Percentiles rank a stretch among this genome's conserved stretches.
These are phyloP conservation scores for Ceratobasidium papillatum DNA, from an alignment of 1,284 basidiomycete genomes.

Conservation along the genomic window DNA sequence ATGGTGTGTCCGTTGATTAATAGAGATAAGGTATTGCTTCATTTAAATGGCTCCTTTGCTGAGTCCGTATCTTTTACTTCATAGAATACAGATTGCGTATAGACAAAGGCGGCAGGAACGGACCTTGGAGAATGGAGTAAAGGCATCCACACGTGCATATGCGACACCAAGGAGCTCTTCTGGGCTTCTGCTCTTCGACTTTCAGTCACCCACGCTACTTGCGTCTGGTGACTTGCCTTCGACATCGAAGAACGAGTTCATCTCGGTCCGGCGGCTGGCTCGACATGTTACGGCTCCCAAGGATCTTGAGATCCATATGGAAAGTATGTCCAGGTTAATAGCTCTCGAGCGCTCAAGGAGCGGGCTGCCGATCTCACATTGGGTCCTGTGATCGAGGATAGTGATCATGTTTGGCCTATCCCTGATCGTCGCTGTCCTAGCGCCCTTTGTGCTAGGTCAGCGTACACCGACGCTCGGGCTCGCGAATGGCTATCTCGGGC, in stretches of 20 bases:
- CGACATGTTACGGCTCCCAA: too few relatives aligned
- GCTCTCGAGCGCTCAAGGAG: not conserved
- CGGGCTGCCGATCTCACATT: not conserved
- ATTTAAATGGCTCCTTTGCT: not conserved
- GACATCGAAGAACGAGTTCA: not conserved
- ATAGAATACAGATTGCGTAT: not conserved
- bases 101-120: not conserved
- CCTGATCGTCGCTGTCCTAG: slow-evolving; percentile 5
- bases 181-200: not conserved
- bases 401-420: not conserved
- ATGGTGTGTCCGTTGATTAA: not conserved
- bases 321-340: slow-evolving; percentile 29
- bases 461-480: slow-evolving; percentile 21
- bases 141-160: not conserved
- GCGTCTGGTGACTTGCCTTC: not conserved
- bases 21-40: not conserved
- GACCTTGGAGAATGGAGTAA: not conserved
- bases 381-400: not conserved
- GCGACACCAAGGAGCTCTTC: not conserved
- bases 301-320: slow-evolving; percentile 19
- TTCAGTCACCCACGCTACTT: not conserved
- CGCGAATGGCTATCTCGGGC: slow-evolving; percentile 23
- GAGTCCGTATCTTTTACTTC: not conserved
- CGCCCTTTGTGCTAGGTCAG: slow-evolving; percentile 6
- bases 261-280: not conserved